A percentile compares a stretch with the other conserved stretches of the same genome.
Conservation (phyloP, 495 filamentous ascomycete genomes). For the Penicillium roqueforti region DNA sequence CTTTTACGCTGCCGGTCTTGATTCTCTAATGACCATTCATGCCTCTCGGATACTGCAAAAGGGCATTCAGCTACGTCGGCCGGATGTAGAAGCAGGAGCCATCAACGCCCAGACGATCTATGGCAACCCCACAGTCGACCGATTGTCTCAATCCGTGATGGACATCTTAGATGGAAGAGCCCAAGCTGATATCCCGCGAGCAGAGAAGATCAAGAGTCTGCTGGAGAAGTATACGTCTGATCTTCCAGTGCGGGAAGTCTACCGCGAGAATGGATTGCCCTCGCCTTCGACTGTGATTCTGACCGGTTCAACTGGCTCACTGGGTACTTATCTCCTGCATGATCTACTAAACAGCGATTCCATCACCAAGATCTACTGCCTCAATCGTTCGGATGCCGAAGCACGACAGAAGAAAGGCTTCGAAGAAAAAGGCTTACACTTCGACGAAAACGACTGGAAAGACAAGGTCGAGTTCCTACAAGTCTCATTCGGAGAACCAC, state of each 20-base stretch:
- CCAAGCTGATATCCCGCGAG: constrained; percentile 10
- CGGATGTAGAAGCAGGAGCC: not conserved
- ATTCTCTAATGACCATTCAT: constrained; percentile 35
- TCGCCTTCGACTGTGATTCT: constrained; percentile 33
- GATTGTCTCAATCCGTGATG: constrained; percentile 17
- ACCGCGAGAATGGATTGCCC: not conserved
- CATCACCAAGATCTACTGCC: constrained; percentile 50
- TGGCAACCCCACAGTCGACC: constrained; percentile 26
- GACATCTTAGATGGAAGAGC: constrained; percentile 18
- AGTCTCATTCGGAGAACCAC: constrained; percentile 42
- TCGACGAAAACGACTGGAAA: constrained; percentile 11
- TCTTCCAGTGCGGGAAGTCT: constrained; percentile 21
- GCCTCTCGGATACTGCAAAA: constrained; percentile 21
- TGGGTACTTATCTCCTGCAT: constrained; percentile 56
- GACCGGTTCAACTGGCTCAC: constrained; percentile 55
- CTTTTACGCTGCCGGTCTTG: constrained; percentile 26
- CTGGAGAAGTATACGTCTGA: constrained; percentile 19
- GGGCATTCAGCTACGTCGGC: constrained; percentile 9
- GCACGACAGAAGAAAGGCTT: constrained; percentile 20
- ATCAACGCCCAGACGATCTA: constrained; percentile 30
- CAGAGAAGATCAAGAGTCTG: constrained; percentile 18
- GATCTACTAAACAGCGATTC: constrained; percentile 30
- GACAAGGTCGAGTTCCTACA: constrained; percentile 43
- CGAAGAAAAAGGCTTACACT: constrained; percentile 19
- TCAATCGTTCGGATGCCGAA: constrained; percentile 45